Base-by-base conservation (phyloP, 768 basidiomycete genomes). In the Termitomyces titanicus region DNA sequence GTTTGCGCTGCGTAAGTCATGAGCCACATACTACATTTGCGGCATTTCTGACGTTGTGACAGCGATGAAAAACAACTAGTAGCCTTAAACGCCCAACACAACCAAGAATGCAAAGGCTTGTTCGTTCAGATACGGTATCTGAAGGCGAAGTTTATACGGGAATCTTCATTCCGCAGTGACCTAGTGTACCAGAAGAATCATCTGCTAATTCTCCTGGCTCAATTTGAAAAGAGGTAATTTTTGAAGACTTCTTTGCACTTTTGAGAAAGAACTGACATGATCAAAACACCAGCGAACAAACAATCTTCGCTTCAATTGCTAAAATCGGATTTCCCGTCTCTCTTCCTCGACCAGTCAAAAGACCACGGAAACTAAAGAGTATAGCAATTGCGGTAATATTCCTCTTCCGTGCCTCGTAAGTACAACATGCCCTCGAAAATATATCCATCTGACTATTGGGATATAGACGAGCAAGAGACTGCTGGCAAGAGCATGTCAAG, bases 61-160 rank as follows among this genome's bases (percentile, higher is more conserved):
- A 86, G 85, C 18, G 82, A 88, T 56, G 76, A 79, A 5, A 64
- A 61, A 15, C 80, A 85, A 63, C 59, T 92, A 5, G 74, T 76
- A 3, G 72, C 74, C 12, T 64, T 91, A 59, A 85, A 79, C 60
- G 61, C 72, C 2, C 85, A 84, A 68, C 92, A 94, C 66, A 91
- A 89, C 59, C 82, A 84, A 58, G 94, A 98, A 66, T 89, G 89
- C 74, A 94, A 94, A 66, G 92, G 93, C 9, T 75, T 98, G 18
- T 85, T 98, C 47, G 83, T 92, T 8, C 93, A 97, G 68, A 93
- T 97, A 55, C 81, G 79, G 39, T 98, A 97, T 70, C 78, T 98
- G 61, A 96, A 98, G 68, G 88, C 89, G 52, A 93, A 92, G 66
- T 95, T 87, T 70, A 88, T 83, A 3, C 81, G 96, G 24, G 97